Conservation (phyloP, 768 basidiomycete genomes). For the Cystofilobasidium capitatum region DNA sequence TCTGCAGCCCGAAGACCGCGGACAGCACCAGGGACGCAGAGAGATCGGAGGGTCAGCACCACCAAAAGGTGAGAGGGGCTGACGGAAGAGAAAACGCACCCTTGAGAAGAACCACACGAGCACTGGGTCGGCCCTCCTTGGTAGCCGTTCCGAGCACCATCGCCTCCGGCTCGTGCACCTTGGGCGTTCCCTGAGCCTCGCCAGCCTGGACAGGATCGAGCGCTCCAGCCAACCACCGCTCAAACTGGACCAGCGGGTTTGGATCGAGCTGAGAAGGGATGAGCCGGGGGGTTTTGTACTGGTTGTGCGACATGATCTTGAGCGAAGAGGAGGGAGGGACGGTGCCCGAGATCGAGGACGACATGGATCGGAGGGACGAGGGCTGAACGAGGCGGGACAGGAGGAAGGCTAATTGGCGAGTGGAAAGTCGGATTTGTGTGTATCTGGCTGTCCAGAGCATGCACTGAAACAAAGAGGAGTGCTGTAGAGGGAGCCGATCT, state of each 20-base stretch:
- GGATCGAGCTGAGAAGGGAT: constrained; percentile 54
- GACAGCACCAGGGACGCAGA: background rate
- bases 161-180: constrained; percentile 77
- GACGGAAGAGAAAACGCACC: constrained; percentile 9
- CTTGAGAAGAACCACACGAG: constrained; percentile 25
- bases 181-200: constrained; percentile 27
- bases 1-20: constrained; percentile 38
- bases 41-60: too few species aligned
- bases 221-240: constrained; percentile 61
- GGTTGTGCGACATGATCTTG: constrained; percentile 58
- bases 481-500: too few species aligned
- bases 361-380: constrained; percentile 6
- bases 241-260: constrained; percentile 76
- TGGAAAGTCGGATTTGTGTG: too few species aligned
- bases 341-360: constrained; percentile 9
- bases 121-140: constrained; percentile 12
- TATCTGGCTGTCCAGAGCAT: too few species aligned
- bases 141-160: constrained; percentile 44
- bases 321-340: constrained; percentile 18
- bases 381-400: too few species aligned
- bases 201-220: constrained; percentile 33
- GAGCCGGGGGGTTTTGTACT: constrained; percentile 61
- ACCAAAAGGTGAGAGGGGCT: background rate
- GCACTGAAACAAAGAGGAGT: too few species aligned
- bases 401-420: too few species aligned